phyloP scores from a whole-genome alignment of 257 asterid genomes.

The Craterostigma plantagineum region DNA sequence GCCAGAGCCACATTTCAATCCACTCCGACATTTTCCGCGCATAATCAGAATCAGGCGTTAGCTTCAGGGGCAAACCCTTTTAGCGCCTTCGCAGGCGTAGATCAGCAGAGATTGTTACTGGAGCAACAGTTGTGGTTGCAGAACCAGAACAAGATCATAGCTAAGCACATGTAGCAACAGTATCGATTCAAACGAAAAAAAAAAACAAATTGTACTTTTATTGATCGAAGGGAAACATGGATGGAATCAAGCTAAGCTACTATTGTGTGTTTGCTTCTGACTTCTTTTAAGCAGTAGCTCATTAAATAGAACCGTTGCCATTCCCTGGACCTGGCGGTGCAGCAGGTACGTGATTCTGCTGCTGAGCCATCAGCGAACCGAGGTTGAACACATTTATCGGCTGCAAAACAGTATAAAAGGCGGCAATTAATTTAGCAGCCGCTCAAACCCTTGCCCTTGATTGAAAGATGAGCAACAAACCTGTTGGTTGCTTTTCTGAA shows the following conservation, averaged over 20 bases:
- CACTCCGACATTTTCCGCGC: conserved; percentile 18
- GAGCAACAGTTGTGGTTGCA: conserved; percentile 39
- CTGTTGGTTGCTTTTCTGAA: neutral
- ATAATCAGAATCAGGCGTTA: conserved; percentile 4
- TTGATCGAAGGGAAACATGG: no score
- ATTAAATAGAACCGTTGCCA: no score
- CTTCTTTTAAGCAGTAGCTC: no score
- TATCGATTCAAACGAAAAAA: no score
- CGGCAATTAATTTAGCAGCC: no score
- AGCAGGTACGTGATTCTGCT: no score
- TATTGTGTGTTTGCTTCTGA: no score
- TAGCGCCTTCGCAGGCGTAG: conserved; percentile 8
- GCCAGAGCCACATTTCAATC: conserved; percentile 6
- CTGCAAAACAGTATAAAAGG: neutral
- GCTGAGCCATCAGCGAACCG: neutral
- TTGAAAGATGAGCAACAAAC: neutral
- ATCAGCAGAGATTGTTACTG: conserved; percentile 13
- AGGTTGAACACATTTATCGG: neutral
- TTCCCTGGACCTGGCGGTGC: no score
- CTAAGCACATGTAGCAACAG: conserved; percentile 15
- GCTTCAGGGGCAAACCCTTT: conserved; percentile 29
- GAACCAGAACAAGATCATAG: conserved; percentile 36
- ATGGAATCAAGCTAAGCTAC: no score
- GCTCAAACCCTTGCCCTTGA: neutral
- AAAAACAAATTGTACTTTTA: no score